phyloP scores from a whole-genome alignment of 2,329 filamentous ascomycete genomes.

The Ophiocordyceps camponoti-saundersi region DNA sequence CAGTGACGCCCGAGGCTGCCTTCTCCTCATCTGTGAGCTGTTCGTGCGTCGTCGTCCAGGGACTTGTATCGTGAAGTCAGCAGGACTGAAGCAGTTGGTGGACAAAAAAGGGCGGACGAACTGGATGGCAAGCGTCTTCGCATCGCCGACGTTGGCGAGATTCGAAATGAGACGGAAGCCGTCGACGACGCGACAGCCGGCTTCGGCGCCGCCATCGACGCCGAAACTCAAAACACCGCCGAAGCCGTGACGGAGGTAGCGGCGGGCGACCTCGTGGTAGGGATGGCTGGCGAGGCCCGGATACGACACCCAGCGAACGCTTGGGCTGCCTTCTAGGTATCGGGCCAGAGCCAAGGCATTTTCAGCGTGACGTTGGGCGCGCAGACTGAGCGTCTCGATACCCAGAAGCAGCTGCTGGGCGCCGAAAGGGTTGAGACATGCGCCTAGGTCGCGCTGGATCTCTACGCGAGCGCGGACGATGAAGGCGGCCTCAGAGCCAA shows the following conservation, averaged over 20 bases:
- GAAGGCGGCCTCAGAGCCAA: slow-evolving; percentile 58
- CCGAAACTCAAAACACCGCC: slow-evolving; percentile 89
- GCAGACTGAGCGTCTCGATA: slow-evolving; percentile 74
- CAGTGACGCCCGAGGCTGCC: slow-evolving; percentile 63
- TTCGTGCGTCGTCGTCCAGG: slow-evolving; percentile 90
- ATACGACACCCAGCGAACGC: slow-evolving; percentile 90
- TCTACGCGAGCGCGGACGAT: slow-evolving; percentile 78
- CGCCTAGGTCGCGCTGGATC: slow-evolving; percentile 73
- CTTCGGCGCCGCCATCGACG: slow-evolving; percentile 72
- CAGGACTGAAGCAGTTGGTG: not conserved
- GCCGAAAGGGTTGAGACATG: slow-evolving; percentile 72
- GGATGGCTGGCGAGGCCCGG: slow-evolving; percentile 71
- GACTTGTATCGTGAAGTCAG: slow-evolving; percentile 19
- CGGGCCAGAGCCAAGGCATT: slow-evolving; percentile 67
- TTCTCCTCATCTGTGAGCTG: slow-evolving; percentile 76
- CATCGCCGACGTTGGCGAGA: slow-evolving; percentile 88
- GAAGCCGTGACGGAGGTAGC: slow-evolving; percentile 69
- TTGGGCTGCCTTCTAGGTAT: slow-evolving; percentile 68
- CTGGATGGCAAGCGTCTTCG: slow-evolving; percentile 88
- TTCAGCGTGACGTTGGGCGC: slow-evolving; percentile 70
- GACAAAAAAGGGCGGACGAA: slow-evolving; percentile 6
- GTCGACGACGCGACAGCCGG: slow-evolving; percentile 79
- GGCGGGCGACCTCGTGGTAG: slow-evolving; percentile 66
- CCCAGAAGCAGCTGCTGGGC: slow-evolving; percentile 86
- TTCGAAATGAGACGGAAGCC: slow-evolving; percentile 91